Evolutionary conservation across 140 eudicot genomes (phyloP), one percentile per base, ranked within the genome.

Genomic region (Bidens hawaiensis): DNA sequence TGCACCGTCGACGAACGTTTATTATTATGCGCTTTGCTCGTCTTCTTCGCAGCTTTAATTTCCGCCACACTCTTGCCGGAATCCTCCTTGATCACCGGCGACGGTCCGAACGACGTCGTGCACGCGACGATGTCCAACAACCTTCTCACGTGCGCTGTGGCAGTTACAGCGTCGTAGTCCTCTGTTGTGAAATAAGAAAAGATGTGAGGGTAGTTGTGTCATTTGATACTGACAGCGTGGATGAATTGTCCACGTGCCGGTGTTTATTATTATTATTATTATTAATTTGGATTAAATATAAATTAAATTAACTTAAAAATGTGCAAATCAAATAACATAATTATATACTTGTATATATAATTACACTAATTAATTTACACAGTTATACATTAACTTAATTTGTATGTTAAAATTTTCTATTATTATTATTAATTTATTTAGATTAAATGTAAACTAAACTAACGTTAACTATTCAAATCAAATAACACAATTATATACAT

Each of bases 101-200:
- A 83, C 52, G 99, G 95, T 12, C 99, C 99, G 34, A 85, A 94
- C 71, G 90, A 68, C 76, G 97, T 85, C 73, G 99, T 94, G 78
- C 97, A 94, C 14, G 97, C 95, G 47, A 94, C 94, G 34, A 94
- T 85, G 72, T 94, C 99, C 73, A 94, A 82, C 75, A 94, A 68
- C 68, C 95, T 55, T 70, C 97, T 68, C 57, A 94, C 94, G 59
- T 94, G 99, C 82, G 90, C 90, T 63, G 86, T 84, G 15, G 95
- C 97, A 76, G 88, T 79, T 58, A 60, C 88, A 13, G 73, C 84
- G 74, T 88, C 86, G 65, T 94, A 94, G 73, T 79, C 95, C 97
- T 94, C 99, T 94, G 88, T 30, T n/a, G 77, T 24, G 48, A 73
- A 10, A 38, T 64, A 27, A 17, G 19, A 38, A 43, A 31, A 24